These are phyloP conservation scores for Monascus purpureus DNA, from an alignment of 495 filamentous ascomycete species.

Conservation along the genomic window DNA sequence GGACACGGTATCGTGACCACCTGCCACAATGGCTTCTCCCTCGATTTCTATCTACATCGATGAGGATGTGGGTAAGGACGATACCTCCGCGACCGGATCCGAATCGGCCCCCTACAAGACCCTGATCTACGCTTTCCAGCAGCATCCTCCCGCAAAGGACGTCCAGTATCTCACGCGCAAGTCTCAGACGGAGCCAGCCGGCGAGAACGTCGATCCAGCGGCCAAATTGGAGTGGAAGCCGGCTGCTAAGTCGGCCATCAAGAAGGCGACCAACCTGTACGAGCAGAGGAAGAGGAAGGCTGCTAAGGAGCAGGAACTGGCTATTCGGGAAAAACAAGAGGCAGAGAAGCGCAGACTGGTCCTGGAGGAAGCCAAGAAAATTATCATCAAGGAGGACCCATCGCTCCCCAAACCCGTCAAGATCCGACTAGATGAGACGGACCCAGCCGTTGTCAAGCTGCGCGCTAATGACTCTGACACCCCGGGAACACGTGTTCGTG, in stretches of 20 bases:
- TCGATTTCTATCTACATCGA: conserved; percentile 58
- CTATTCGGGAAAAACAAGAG: conserved; percentile 58
- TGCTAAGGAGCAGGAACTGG: conserved; percentile 51
- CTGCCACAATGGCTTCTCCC: conserved; percentile 20
- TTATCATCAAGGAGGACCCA: conserved; percentile 66
- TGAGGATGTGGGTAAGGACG: conserved; percentile 63
- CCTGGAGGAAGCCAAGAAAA: conserved; percentile 78
- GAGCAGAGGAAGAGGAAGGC: conserved; percentile 68
- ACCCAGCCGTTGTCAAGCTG: conserved; percentile 45
- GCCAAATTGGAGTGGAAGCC: conserved; percentile 58
- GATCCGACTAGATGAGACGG: conserved; percentile 58
- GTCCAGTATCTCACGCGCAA: conserved; percentile 54
- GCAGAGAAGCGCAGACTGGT: conserved; percentile 49
- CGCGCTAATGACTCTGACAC: conserved; percentile 33
- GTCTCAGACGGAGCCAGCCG: conserved; percentile 49
- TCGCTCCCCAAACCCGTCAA: conserved; percentile 65
- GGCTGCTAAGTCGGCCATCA: conserved; percentile 66
- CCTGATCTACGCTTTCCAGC: conserved; percentile 60
- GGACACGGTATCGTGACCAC: too few species aligned
- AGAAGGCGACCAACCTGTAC: conserved; percentile 62
- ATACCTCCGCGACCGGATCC: conserved; percentile 49
- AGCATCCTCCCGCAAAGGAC: conserved; percentile 46
- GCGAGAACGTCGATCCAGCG: conserved; percentile 35
- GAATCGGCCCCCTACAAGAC: conserved; percentile 68
- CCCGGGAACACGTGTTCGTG: conserved; percentile 64